Percentiles rank a stretch among this genome's conserved stretches.
Conservation (phyloP, 139 green algal species). For the Chlorella sp. region DNA sequence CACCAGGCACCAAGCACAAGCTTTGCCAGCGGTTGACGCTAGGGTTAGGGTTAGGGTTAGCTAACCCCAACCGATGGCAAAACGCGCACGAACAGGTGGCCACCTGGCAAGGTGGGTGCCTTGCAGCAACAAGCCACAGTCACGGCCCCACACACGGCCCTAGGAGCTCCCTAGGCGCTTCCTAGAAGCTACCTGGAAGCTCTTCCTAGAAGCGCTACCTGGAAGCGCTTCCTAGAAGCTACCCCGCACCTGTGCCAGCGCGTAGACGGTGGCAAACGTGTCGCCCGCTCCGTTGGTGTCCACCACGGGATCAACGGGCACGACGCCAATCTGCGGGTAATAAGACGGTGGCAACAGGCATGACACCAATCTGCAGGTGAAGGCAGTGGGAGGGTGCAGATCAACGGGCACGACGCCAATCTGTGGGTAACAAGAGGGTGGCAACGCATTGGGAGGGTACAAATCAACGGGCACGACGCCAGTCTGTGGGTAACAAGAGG, state of each 20-base stretch:
- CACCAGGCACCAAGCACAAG: too few relatives aligned
- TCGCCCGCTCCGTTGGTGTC: conserved; percentile 84
- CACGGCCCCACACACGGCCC: background rate
- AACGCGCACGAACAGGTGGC: too few relatives aligned
- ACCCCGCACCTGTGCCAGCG: conserved; percentile 44
- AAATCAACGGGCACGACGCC: conserved; percentile 25
- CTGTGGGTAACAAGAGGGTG: background rate
- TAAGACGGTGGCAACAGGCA: background rate
- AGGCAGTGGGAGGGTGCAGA: too few relatives aligned
- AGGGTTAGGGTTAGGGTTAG: too few relatives aligned
- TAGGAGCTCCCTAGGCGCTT: background rate
- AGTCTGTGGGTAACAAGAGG: background rate
- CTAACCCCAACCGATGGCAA: background rate
- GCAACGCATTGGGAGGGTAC: too few relatives aligned
- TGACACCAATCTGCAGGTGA: too few relatives aligned
- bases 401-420: conserved; percentile 26
- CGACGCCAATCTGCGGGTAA: background rate
- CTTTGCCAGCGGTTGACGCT: too few relatives aligned
- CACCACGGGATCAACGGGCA: conserved; percentile 40
- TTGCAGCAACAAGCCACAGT: background rate
- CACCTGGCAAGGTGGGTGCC: too few relatives aligned
- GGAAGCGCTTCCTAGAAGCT: too few relatives aligned
- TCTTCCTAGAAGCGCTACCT: too few relatives aligned
- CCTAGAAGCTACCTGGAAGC: too few relatives aligned
- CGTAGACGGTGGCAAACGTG: conserved; percentile 71